Evolutionary conservation across 768 basidiomycete species (phyloP).

Genomic region (Suillus clintonianus): DNA sequence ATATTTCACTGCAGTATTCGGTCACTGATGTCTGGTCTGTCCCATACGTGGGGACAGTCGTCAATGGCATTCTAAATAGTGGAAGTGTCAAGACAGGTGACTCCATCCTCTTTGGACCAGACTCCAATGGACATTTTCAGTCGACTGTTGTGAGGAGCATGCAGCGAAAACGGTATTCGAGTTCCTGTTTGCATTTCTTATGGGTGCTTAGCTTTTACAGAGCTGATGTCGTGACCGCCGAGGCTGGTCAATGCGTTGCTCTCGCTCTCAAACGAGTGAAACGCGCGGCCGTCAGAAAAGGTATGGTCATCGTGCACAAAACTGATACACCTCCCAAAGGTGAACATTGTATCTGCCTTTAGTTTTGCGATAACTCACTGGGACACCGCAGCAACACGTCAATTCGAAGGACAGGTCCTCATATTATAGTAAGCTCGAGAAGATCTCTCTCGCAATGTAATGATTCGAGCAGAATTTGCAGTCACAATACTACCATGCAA

Average conservation of each 20-base stretch:
- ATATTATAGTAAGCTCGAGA: constrained; percentile 74
- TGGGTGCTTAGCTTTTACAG: constrained; percentile 37
- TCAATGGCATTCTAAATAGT: constrained; percentile 80
- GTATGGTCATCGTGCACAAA: constrained; percentile 89
- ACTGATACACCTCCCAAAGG: constrained; percentile 78
- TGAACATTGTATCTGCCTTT: constrained; percentile 26
- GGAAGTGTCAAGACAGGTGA: constrained; percentile 81
- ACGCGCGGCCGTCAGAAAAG: constrained; percentile 82
- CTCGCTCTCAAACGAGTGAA: constrained; percentile 90
- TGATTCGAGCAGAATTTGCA: constrained; percentile 26
- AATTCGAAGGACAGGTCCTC: constrained; percentile 92
- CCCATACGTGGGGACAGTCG: constrained; percentile 82
- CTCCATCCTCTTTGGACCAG: constrained; percentile 83
- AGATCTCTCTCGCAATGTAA: neutral
- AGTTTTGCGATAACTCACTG: neutral
- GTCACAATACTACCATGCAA: constrained; percentile 92
- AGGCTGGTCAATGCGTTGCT: constrained; percentile 95
- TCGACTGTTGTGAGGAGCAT: constrained; percentile 85
- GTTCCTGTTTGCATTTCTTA: neutral
- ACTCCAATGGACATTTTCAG: constrained; percentile 87
- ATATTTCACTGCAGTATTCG: constrained; percentile 58
- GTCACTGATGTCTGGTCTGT: constrained; percentile 89
- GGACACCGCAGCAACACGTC: constrained; percentile 57
- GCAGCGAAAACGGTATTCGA: constrained; percentile 81
- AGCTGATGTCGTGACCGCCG: constrained; percentile 78